A percentile compares a stretch with the other conserved stretches of the same genome.
Conservation (phyloP, 2,329 filamentous ascomycete genomes). For the Cladophialophora psammophila region DNA sequence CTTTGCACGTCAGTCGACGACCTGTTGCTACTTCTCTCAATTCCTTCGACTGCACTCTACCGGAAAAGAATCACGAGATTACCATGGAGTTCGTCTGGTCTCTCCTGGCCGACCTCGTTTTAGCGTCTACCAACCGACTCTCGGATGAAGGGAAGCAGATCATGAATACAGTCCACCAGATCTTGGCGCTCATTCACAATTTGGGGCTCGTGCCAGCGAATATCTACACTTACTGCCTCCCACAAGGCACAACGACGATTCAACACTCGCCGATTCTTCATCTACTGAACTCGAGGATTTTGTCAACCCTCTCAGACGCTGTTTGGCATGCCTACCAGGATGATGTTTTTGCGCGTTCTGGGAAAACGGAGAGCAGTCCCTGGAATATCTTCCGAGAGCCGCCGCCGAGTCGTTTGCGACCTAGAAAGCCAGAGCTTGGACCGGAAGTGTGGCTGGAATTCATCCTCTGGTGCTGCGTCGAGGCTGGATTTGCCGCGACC, state of each 20-base stretch:
- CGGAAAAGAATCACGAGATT: constrained; percentile 6
- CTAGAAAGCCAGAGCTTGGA: constrained; percentile 53
- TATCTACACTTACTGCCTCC: constrained; percentile 51
- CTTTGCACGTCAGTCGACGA: constrained; percentile 18
- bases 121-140: constrained; percentile 50
- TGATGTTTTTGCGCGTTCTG: constrained; percentile 48
- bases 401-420: constrained; percentile 50
- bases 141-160: constrained; percentile 47
- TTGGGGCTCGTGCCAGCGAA: constrained; percentile 51
- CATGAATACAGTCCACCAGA: constrained; percentile 55
- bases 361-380: constrained; percentile 43
- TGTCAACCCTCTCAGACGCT: constrained; percentile 56
- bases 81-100: constrained; percentile 30
- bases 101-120: constrained; percentile 45
- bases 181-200: constrained; percentile 56
- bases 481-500: constrained; percentile 53
- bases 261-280: constrained; percentile 54
- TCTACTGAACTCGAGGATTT: constrained; percentile 54
- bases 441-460: constrained; percentile 59
- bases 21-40: background rate
- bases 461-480: constrained; percentile 59
- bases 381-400: constrained; percentile 44
- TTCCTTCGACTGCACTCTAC: background rate
- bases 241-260: constrained; percentile 42
- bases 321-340: constrained; percentile 54